Percentiles rank a stretch among this genome's conserved stretches.
phyloP scores from a whole-genome alignment of 768 basidiomycete genomes.

The Inosperma sp. region DNA sequence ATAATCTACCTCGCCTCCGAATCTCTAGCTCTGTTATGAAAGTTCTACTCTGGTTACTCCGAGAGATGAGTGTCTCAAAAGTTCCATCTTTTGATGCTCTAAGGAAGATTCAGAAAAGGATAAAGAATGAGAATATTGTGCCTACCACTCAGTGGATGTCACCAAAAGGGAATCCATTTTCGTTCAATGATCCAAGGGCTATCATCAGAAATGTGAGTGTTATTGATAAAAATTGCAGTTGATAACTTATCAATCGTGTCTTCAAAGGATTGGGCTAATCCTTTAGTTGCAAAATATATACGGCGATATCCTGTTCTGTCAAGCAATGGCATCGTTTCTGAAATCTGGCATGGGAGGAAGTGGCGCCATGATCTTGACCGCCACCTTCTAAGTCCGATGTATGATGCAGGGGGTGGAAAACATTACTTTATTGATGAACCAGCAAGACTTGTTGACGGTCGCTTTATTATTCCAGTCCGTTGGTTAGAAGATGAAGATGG shows the following conservation, averaged over 20 bases:
- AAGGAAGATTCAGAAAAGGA: conserved; percentile 12
- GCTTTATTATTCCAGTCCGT: conserved; percentile 19
- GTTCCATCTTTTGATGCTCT: conserved; percentile 27
- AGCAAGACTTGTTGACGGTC: conserved; percentile 10
- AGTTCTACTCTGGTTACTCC: conserved; percentile 30
- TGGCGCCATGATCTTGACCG: conserved; percentile 15
- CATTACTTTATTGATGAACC: conserved; percentile 21
- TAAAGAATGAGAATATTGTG: conserved; percentile 1
- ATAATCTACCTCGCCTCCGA: conserved; percentile 30
- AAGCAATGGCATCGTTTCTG: conserved; percentile 4
- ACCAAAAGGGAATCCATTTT: conserved; percentile 7
- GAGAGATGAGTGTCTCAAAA: conserved; percentile 21
- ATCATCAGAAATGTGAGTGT: conserved; percentile 4
- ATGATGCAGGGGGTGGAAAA: conserved; percentile 15
- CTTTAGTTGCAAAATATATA: conserved; percentile 1
- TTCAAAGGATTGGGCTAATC: conserved; percentile 12
- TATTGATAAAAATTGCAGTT: background rate
- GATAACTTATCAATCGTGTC: conserved; percentile 10
- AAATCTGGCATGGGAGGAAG: conserved; percentile 16
- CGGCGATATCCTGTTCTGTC: conserved; percentile 11
- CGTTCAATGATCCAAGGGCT: background rate
- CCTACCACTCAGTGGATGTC: conserved; percentile 4
- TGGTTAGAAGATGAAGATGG: conserved; percentile 24
- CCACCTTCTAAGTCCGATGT: conserved; percentile 17
- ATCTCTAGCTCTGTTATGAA: conserved; percentile 28